These are phyloP conservation scores for Alternaria atra DNA, from an alignment of 2,329 filamentous ascomycete genomes.

Conservation along the genomic window DNA sequence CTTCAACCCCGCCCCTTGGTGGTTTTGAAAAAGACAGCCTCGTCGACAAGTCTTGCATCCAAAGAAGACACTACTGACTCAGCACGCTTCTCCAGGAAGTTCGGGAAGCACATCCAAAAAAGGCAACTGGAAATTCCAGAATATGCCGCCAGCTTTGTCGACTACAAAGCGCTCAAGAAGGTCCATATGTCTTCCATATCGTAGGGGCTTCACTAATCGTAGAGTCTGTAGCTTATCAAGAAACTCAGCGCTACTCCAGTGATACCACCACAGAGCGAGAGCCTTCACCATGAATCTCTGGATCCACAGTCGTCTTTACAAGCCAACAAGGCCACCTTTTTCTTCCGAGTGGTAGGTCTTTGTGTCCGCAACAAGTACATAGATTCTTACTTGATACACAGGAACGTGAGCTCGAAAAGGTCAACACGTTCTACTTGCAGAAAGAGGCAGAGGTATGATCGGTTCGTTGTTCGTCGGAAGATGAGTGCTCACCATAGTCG, in stretches of 20 bases:
- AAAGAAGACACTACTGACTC: slow-evolving; percentile 52
- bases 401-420: slow-evolving; percentile 98
- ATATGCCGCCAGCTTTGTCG: slow-evolving; percentile 98
- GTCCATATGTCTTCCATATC: slow-evolving; percentile 58
- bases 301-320: slow-evolving; percentile 91
- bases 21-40: slow-evolving; percentile 45
- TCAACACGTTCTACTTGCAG: slow-evolving; percentile 96
- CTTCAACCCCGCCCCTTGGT: slow-evolving; percentile 40
- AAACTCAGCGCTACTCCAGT: slow-evolving; percentile 92
- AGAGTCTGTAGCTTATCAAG: slow-evolving; percentile 83
- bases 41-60: slow-evolving; percentile 47
- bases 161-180: slow-evolving; percentile 99
- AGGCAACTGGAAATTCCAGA: slow-evolving; percentile 98
- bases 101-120: slow-evolving; percentile 99
- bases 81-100: slow-evolving; percentile 77
- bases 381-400: slow-evolving; percentile 49
- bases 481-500: slow-evolving; percentile 24
- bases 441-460: slow-evolving; percentile 89
- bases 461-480: slow-evolving; percentile 4
- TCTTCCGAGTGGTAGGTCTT: slow-evolving; percentile 85
- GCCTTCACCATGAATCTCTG: slow-evolving; percentile 54
- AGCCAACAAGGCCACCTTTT: slow-evolving; percentile 98
- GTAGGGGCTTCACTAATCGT: slow-evolving; percentile 21
- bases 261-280: slow-evolving; percentile 77
- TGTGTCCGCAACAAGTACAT: background rate